These are phyloP conservation scores for Solanum chilense DNA, from an alignment of 257 asterid genomes.

Conservation along the genomic window DNA sequence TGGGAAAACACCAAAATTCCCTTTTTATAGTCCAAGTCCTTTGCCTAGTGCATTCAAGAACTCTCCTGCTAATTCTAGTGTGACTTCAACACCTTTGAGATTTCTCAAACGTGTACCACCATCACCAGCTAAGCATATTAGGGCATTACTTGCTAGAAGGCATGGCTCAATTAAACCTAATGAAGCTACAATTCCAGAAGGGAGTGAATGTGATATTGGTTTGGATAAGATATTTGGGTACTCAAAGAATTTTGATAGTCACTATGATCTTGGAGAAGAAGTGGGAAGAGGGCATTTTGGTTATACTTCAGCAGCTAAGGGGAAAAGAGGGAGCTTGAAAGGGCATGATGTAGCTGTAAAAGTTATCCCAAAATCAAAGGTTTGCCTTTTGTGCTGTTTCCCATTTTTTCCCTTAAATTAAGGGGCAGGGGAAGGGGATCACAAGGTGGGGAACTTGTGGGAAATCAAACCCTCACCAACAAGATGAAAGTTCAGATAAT, in stretches of 20 bases:
- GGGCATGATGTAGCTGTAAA: constrained; percentile 92
- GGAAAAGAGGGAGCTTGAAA: constrained; percentile 74
- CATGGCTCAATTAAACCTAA: constrained; percentile 90
- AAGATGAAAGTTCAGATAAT: not conserved
- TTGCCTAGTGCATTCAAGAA: constrained; percentile 62
- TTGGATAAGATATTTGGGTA: constrained; percentile 79
- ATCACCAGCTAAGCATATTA: constrained; percentile 93
- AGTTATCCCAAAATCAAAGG: constrained; percentile 86
- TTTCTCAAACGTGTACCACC: constrained; percentile 88
- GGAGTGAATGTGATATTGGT: constrained; percentile 81
- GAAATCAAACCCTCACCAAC: not conserved
- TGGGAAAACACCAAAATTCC: constrained; percentile 81
- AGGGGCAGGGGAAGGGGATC: not conserved
- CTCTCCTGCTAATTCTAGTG: constrained; percentile 80
- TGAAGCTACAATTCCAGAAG: constrained; percentile 86
- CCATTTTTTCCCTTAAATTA: not conserved
- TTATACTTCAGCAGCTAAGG: constrained; percentile 69
- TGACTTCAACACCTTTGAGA: constrained; percentile 74
- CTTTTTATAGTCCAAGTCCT: constrained; percentile 96
- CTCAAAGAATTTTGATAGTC: constrained; percentile 44
- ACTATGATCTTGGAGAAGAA: constrained; percentile 74
- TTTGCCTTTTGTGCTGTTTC: not conserved
- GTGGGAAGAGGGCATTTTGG: constrained; percentile 97
- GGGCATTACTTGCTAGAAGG: constrained; percentile 75
- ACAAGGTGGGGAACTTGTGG: not conserved